Base-by-base conservation (phyloP, 1,139 yeast species). In the Wickerhamiella infanticola region DNA sequence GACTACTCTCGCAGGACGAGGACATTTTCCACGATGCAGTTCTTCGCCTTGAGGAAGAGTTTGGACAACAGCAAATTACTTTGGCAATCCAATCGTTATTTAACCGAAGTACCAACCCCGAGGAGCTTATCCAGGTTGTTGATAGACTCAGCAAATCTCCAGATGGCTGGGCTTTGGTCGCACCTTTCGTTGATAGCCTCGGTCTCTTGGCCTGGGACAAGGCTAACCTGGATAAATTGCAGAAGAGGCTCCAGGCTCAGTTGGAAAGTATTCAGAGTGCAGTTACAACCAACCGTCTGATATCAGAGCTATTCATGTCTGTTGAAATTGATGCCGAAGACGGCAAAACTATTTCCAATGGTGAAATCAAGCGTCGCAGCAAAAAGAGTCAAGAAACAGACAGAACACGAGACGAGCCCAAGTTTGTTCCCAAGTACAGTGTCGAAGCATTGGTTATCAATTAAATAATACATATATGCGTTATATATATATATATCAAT, bases 21-120 rank as follows among this genome's bases (percentile, higher is more conserved):
- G 84, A 78, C 38, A 73, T 81, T 35, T 79, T 84, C 56, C 68
- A 70, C 46, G 94, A 81, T 57, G 70, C 81, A 5, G 73, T 83
- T n/a, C 64, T 72, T 33, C 72, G 95, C 53, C 64, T 83, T 41
- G 63, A 73, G 43, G 79, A 73, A 47, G 90, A 81, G 49, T 81
- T 70, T 55, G 61, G 59, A 55, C 46, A 54, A 13, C 58, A 55
- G 40, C 58, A 57, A 40, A 59, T 64, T 39, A 50, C 59, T 13
- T 48, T 48, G 13, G 55, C 53, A 2, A 36, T 53, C 13, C 48
- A 51, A 27, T 42, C 37, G 3, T 51, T 51, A 5, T 53, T 53
- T 43, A 25, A 31, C 3, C 26, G 37, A 4, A 23, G 41, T 9
- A 41, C 45, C 7, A 47, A 55, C n/a, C 38, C 43, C 3, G 44